Evolutionary conservation across 2,329 filamentous ascomycete genomes (phyloP).

Genomic region (Hymenoscyphus occultus): DNA sequence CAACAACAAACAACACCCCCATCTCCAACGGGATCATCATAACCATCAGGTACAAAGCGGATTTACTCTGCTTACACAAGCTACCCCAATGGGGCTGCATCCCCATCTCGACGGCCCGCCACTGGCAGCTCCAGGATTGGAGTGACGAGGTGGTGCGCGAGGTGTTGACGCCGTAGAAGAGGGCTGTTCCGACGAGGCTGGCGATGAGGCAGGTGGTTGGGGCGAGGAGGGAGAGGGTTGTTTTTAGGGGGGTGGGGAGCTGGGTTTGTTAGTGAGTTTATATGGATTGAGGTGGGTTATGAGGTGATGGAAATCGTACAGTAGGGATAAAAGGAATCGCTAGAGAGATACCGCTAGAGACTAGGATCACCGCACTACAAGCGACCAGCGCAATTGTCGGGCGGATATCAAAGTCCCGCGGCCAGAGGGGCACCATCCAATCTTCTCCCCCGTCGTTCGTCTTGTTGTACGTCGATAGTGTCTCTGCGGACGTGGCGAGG

Average conservation of each 20-base stretch:
- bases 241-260: slow-evolving; percentile 38
- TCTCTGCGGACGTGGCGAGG: slow-evolving; percentile 53
- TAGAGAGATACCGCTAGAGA: slow-evolving; percentile 49
- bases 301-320: slow-evolving; percentile 41
- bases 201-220: slow-evolving; percentile 45
- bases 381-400: slow-evolving; percentile 55
- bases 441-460: slow-evolving; percentile 47
- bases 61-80: slow-evolving; percentile 55
- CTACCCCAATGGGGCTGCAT: slow-evolving; percentile 53
- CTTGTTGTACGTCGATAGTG: slow-evolving; percentile 52
- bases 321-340: slow-evolving; percentile 46
- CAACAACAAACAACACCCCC: slow-evolving; percentile 46
- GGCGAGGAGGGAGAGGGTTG: slow-evolving; percentile 35
- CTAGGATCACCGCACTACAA: slow-evolving; percentile 48
- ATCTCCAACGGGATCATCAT: slow-evolving; percentile 57
- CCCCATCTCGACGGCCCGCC: slow-evolving; percentile 52
- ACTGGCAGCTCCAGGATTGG: slow-evolving; percentile 62
- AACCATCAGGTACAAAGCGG: slow-evolving; percentile 52
- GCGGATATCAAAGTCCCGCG: slow-evolving; percentile 52
- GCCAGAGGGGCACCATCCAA: slow-evolving; percentile 56
- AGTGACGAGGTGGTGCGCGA: slow-evolving; percentile 53
- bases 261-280: slow-evolving; percentile 25
- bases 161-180: slow-evolving; percentile 56
- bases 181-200: slow-evolving; percentile 51
- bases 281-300: neutral